A percentile compares a stretch with the other conserved stretches of the same genome.
Conservation (phyloP, 2,329 filamentous ascomycete species). For the Sarocladium strictum region DNA sequence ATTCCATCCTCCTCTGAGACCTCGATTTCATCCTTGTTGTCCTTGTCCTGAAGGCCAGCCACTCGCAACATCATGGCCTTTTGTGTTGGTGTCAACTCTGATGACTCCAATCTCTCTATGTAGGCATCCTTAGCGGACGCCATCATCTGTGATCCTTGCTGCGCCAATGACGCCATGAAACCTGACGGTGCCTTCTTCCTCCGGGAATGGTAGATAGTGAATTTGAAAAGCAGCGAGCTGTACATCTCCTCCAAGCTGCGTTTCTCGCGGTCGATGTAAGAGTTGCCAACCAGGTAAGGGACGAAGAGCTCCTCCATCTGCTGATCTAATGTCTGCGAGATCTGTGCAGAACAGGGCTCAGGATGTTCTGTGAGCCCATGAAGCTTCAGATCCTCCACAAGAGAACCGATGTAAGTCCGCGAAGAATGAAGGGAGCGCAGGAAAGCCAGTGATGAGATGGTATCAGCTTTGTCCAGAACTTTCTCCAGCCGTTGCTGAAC, state of each 20-base stretch:
- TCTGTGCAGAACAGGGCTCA: slow-evolving; percentile 81
- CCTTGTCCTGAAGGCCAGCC: slow-evolving; percentile 72
- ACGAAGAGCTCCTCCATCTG: slow-evolving; percentile 74
- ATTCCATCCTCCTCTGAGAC: slow-evolving; percentile 85
- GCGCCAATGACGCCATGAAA: slow-evolving; percentile 87
- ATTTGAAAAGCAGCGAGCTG: slow-evolving; percentile 91
- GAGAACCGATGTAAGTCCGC: slow-evolving; percentile 75
- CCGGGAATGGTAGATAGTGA: slow-evolving; percentile 86
- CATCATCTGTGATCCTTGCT: slow-evolving; percentile 83
- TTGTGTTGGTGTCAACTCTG: slow-evolving; percentile 81
- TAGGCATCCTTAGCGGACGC: slow-evolving; percentile 87
- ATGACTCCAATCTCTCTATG: slow-evolving; percentile 80
- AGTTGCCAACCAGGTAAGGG: slow-evolving; percentile 62
- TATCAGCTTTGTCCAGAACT: slow-evolving; percentile 90
- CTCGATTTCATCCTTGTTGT: slow-evolving; percentile 79
- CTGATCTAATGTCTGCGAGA: slow-evolving; percentile 67
- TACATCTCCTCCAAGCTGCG: slow-evolving; percentile 73
- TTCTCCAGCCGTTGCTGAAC: slow-evolving; percentile 94
- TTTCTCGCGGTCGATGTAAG: slow-evolving; percentile 64
- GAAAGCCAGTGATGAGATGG: slow-evolving; percentile 87
- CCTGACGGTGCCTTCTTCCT: slow-evolving; percentile 84
- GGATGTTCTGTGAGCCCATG: slow-evolving; percentile 95
- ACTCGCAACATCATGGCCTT: slow-evolving; percentile 86
- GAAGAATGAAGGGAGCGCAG: slow-evolving; percentile 86
- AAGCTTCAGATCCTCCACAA: slow-evolving; percentile 89